These are phyloP conservation scores for Buxus sempervirens DNA, from an alignment of 164 flowering plant genomes.

Conservation along the genomic window DNA sequence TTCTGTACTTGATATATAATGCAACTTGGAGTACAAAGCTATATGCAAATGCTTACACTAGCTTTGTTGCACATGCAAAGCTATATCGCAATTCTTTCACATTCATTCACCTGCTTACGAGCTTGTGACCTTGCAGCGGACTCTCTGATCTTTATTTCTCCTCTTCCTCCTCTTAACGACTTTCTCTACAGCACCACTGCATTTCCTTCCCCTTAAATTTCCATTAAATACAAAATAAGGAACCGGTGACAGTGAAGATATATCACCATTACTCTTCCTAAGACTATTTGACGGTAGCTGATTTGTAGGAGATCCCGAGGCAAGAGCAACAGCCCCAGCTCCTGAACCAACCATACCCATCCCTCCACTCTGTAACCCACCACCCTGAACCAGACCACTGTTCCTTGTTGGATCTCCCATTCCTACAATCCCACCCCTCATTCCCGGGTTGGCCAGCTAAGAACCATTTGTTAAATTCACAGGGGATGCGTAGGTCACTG, in stretches of 20 bases:
- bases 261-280: constrained; percentile 34
- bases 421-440: constrained; percentile 24
- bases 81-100: too few species aligned
- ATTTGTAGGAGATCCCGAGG: constrained; percentile 35
- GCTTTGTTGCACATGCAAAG: too few species aligned
- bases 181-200: neutral
- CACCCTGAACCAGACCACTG: constrained; percentile 20
- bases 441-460: constrained; percentile 24
- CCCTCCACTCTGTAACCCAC: constrained; percentile 22
- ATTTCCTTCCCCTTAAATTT: neutral
- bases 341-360: constrained; percentile 27
- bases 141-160: neutral
- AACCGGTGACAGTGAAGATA: constrained; percentile 38
- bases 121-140: neutral
- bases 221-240: constrained; percentile 38
- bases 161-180: neutral
- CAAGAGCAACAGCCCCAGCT: constrained; percentile 21
- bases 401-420: constrained; percentile 19
- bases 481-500: constrained; percentile 35
- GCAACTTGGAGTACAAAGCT: too few species aligned
- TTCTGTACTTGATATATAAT: too few species aligned
- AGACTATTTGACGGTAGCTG: constrained; percentile 31
- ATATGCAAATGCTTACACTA: too few species aligned
- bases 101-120: neutral
- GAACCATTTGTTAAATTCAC: constrained; percentile 19